Evolutionary conservation across 345 rosid species (phyloP), one percentile per base, ranked within the genome.

Genomic region (Heritiera littoralis): DNA sequence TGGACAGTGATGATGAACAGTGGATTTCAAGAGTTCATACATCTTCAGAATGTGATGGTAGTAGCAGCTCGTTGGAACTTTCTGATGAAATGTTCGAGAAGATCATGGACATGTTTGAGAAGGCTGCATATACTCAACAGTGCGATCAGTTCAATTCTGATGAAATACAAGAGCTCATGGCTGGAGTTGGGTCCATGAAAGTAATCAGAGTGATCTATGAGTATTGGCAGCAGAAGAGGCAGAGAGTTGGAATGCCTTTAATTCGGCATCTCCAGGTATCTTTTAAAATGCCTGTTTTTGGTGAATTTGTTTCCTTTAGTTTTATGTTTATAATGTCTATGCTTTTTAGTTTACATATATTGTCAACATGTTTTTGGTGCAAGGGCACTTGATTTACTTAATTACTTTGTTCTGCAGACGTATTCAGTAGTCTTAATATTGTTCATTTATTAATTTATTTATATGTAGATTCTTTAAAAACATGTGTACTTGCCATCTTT

Each of bases 1-100:
- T 95, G 93, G 98, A 95, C 84, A 95, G 93, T 76, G 98, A 93
- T 70, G 98, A 95, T 84, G 98, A 95, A 79, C 82, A 78, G 87
- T 93, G 89, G 91, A 70, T 93, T 58, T 72, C 80, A 58, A 84
- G 84, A 83, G 81, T 84, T 69, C 55, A n/a, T 51, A 83, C 75
- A 74, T 82, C 89, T 80, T 85, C 86, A 38, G 87, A 80, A 84
- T 74, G 81, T 82, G 85, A 80, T 79, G 86, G 78, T 66, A 82
- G 66, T 59, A 28, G 78, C 77, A 79, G 79, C 61, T 83, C 82
- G 2, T 72, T 68, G 77, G 86, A 86, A 79, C 76, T 90, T 66
- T 89, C 85, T 43, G 88, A 84, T 55, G 92, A 87, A 73, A 46
- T 89, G 72, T 90, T 95, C 87, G 97, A 93, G 92, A 92, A 91